Base-by-base conservation (phyloP, 768 basidiomycete genomes). In the Agrocybe praecox region DNA sequence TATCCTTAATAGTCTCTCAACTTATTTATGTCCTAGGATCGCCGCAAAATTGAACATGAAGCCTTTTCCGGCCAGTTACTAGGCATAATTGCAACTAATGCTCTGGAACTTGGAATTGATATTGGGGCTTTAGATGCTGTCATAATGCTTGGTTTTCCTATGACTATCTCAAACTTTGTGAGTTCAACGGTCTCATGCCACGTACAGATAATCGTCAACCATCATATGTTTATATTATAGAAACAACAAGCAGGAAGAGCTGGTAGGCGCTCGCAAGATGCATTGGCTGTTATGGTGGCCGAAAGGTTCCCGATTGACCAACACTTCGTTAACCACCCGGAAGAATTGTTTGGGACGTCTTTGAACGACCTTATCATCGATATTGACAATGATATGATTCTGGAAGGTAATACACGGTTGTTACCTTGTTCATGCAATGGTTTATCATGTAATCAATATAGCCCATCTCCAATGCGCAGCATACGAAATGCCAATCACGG, bases 211-310 rank as follows among this genome's bases (percentile, higher is more conserved):
- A n/a, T n/a, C n/a, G n/a, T n/a, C n/a, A n/a, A n/a, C n/a, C n/a
- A n/a, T n/a, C n/a, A n/a, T n/a, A n/a, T n/a, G 46, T 17, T 34
- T 18, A 14, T 53, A 40, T 18, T 52, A 53, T 62, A 94, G 92
- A 80, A 89, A 40, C 94, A 96, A 76, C 93, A 96, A 82, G 85
- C 89, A 14, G 93, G 94, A 32, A 79, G 94, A 62, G 94, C 92
- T 11, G 94, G 94, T 1, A 85, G 94, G 46, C 78, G 94, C 52
- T 78, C 87, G 51, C 85, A 85, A 22, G 94, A 95, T 65, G 87
- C 92, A 21, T 77, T 96, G 22, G 85, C 87, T 0, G 76, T 94
- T 53, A 79, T 90, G 40, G 80, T 96, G 6, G 81, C 87, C 12
- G 90, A 92, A 51, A 67, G 74, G 40, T 76, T 84, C 40, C 87